Conservation (phyloP, 495 filamentous ascomycete genomes). For the Neurospora sp. region DNA sequence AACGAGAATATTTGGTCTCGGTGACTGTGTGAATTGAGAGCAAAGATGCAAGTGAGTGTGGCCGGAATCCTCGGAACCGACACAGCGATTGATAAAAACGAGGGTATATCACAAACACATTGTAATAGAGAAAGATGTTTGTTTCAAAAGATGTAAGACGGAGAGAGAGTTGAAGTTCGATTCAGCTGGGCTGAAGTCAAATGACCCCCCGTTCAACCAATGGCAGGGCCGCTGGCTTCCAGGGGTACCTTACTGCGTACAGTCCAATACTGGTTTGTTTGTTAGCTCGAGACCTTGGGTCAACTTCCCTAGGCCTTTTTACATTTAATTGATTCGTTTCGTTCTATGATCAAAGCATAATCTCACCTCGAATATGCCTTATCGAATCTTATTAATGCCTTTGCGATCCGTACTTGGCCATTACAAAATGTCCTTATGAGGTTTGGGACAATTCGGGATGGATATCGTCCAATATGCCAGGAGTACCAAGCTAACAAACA, state of each 20-base stretch:
- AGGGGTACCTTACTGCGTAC: background rate
- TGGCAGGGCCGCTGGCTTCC: slow-evolving; percentile 2
- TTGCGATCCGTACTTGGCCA: too few species aligned
- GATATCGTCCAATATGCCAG: too few species aligned
- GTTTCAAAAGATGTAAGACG: background rate
- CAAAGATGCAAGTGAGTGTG: background rate
- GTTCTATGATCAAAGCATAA: too few species aligned
- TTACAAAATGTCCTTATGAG: too few species aligned
- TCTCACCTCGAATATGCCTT: too few species aligned
- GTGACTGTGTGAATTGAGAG: background rate
- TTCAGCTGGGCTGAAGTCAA: slow-evolving; percentile 4
- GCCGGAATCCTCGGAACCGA: background rate
- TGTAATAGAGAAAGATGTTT: background rate
- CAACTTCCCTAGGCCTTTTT: too few species aligned
- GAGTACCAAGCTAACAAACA: too few species aligned
- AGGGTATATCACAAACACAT: background rate
- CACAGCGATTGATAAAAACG: background rate
- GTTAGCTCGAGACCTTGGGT: too few species aligned
- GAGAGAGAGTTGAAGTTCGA: background rate
- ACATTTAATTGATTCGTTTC: too few species aligned
- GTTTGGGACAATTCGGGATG: too few species aligned
- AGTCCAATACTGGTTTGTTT: too few species aligned
- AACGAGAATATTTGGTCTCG: background rate
- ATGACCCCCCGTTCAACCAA: slow-evolving; percentile 1
- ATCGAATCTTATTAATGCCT: too few species aligned